Evolutionary conservation across 176 grass and related monocot genomes (phyloP).

Genomic region (Stipa capillata): DNA sequence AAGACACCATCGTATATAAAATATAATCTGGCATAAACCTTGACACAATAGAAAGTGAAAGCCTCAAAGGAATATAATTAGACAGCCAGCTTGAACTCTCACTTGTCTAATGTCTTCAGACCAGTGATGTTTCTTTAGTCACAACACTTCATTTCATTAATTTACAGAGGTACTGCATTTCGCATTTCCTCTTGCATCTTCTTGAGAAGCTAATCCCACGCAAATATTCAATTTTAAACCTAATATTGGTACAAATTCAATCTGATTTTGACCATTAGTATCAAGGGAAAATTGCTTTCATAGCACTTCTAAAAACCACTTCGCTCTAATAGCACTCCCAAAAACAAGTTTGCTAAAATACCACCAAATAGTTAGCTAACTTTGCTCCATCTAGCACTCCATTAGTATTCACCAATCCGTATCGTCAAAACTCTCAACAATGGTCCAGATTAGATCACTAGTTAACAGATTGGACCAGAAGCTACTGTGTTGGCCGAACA

Average conservation of each 20-base stretch:
- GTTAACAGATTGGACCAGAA: too few relatives aligned
- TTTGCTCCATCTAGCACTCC: too few relatives aligned
- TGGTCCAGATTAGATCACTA: too few relatives aligned
- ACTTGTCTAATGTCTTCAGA: background rate
- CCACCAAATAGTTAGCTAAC: too few relatives aligned
- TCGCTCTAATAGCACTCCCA: too few relatives aligned
- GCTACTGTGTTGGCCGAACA: too few relatives aligned
- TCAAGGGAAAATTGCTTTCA: background rate
- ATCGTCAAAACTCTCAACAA: too few relatives aligned
- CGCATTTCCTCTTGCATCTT: background rate
- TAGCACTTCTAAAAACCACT: too few relatives aligned
- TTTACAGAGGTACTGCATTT: background rate
- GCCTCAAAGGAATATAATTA: background rate
- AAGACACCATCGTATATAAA: background rate
- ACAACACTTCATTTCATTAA: background rate
- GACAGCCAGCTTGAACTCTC: background rate
- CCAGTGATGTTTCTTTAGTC: slow-evolving; percentile 12
- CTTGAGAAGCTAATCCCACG: background rate
- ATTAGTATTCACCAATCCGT: too few relatives aligned
- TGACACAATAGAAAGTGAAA: background rate
- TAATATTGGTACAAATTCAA: background rate
- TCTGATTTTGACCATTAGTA: background rate
- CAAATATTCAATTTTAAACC: background rate
- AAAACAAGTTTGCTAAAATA: too few relatives aligned
- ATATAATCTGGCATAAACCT: background rate